Base-by-base conservation (phyloP, 176 grass and related monocot genomes). In the Oropetium thomaeum region DNA sequence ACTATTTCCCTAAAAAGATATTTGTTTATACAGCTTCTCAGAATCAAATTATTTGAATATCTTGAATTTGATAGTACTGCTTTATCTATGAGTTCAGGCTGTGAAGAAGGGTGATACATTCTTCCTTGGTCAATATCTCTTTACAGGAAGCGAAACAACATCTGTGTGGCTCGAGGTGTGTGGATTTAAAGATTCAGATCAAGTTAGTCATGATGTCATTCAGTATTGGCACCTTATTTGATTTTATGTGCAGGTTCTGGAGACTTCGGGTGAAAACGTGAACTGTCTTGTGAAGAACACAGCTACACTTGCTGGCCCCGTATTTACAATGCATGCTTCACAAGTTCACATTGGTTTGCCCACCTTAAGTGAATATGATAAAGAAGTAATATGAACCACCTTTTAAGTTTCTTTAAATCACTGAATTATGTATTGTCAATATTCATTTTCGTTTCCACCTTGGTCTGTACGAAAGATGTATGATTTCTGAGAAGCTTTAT, bases 41-140 rank as follows among this genome's bases (percentile, higher is more conserved):
- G 23, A 59, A 19, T 57, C 1, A 16, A 25, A 59, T 62, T 33
- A 3, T 30, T 55, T 1, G 16, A 48, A 20, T 29, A 58, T 37
- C 4, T 4, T 27, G 54, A 41, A 34, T 45, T 74, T 55, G 41
- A 76, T 45, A 43, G 11, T n/a, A 25, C 58, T 58, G 26, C 16
- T 31, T 35, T 78, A 17, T 57, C 44, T 68, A 29, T 88, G 72
- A 69, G 67, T 79, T 65, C 74, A 98, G 96, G 89, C 42, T 75
- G 91, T 94, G 20, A 98, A 94, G 82, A 83, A 84, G 45, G 96
- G 96, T 58, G 91, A 98, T 71, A 98, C 96, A 74, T 88, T 98
- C 76, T 98, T 98, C 71, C 79, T 98, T 65, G 96, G 96, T 13
- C 96, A 98, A 72, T 98, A 98, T 92, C 96, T 98, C 70, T 98